Conservation (phyloP, 331 rosid genomes). For the Quercus lobata region DNA sequence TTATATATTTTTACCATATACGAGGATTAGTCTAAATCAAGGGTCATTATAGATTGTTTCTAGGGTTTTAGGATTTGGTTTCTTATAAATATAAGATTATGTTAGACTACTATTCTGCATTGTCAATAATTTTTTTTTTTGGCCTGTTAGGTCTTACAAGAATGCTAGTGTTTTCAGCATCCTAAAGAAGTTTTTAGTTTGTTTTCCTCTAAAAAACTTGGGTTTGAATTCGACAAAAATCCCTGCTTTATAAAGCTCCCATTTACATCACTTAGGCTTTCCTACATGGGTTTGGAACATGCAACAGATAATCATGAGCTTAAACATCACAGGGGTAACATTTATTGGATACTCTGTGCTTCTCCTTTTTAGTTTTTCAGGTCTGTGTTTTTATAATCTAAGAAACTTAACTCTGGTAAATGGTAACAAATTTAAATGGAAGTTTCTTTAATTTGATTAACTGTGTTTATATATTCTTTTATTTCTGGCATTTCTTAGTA, state of each 20-base stretch:
- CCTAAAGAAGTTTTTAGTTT: background rate
- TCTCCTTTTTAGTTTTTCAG: background rate
- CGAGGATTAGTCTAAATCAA: background rate
- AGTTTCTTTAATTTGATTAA: background rate
- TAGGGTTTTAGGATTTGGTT: background rate
- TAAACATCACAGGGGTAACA: background rate
- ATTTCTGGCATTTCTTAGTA: background rate
- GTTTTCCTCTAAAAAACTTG: background rate
- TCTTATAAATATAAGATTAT: background rate
- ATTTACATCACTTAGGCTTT: background rate
- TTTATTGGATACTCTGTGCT: background rate
- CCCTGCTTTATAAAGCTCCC: background rate
- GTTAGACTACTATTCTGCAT: background rate
- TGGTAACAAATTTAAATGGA: background rate
- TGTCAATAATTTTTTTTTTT: background rate
- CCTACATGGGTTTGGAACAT: background rate
- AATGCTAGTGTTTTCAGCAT: background rate
- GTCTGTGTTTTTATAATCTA: background rate
- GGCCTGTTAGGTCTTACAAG: background rate
- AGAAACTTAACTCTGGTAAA: background rate
- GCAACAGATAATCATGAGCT: background rate
- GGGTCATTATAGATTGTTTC: no score
- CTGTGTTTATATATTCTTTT: background rate
- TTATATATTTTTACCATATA: background rate
- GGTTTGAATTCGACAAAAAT: background rate